Evolutionary conservation across 2,329 filamentous ascomycete species (phyloP), one percentile per base, ranked within the genome.

Genomic region (Emericellopsis atlantica): DNA sequence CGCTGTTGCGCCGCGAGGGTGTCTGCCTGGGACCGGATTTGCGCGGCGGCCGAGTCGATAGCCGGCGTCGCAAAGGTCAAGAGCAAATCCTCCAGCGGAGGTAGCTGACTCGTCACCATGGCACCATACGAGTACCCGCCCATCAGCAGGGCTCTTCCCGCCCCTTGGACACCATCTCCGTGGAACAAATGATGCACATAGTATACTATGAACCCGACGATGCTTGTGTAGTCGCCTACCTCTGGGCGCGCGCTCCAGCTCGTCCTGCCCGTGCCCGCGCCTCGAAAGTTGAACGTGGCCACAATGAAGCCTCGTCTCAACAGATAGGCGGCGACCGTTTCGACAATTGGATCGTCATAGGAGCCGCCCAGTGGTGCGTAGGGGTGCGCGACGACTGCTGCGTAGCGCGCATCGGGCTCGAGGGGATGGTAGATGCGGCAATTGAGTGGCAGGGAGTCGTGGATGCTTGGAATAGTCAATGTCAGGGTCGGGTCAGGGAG

Each of bases 51-150:
- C 0, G 78, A 78, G 4, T 60, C 48, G 0, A 31, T n/a, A 24
- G 38, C 7, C 5, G 76, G 71, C 0, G 61, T 56, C 7, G 61
- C 54, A 49, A 92, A 87, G 1, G 71, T 60, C 2, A 67, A 57
- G 21, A 86, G 59, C 23, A 93, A 74, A 0, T 67, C 59, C 10
- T 65, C 56, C 31, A 81, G 60, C 0, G 77, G 67, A 0, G 87
- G 85, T 0, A 94, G 70, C 43, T 81, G 77, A 1, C 74, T 78
- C 2, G 86, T 79, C 32, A 96, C 75, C 53, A 95, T 73, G 5
- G 87, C 85, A 35, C 92, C 92, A 57, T 95, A 95, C 0, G 88
- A 95, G 57, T 95, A 95, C 11, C 89, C 89, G 2, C 74, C 81
- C 6, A 92, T 66, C 5, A 95, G 51, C 3, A 79, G 53, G 37